These are phyloP conservation scores for Suhomyces chickasaworum DNA, from an alignment of 1,139 yeast genomes.

Conservation along the genomic window DNA sequence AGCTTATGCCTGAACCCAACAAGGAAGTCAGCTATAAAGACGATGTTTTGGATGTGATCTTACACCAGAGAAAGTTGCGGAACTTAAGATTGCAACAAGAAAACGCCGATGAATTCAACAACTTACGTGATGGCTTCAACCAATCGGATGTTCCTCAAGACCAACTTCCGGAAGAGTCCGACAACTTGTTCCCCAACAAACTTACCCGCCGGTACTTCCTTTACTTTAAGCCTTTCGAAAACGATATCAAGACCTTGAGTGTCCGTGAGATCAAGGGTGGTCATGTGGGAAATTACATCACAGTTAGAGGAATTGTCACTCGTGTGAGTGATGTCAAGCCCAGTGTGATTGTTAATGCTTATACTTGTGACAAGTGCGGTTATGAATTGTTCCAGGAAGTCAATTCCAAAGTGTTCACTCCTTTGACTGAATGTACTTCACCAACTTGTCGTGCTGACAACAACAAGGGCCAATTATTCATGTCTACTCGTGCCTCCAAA, in stretches of 20 bases:
- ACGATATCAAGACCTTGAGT: slow-evolving; percentile 62
- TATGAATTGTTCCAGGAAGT: slow-evolving; percentile 96
- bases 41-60: slow-evolving; percentile 89
- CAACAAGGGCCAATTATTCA: slow-evolving; percentile 84
- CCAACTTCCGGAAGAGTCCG: slow-evolving; percentile 16
- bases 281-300: slow-evolving; percentile 81
- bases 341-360: slow-evolving; percentile 85
- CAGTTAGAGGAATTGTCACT: slow-evolving; percentile 92
- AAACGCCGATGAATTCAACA: slow-evolving; percentile 52
- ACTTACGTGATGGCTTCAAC: slow-evolving; percentile 40
- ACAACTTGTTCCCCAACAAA: slow-evolving; percentile 74
- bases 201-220: slow-evolving; percentile 84
- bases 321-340: slow-evolving; percentile 97
- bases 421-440: slow-evolving; percentile 83
- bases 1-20: slow-evolving; percentile 80
- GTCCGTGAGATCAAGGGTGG: slow-evolving; percentile 89
- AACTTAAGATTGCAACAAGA: slow-evolving; percentile 75
- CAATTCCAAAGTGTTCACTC: slow-evolving; percentile 78
- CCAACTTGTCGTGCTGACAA: slow-evolving; percentile 76
- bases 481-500: slow-evolving; percentile 95
- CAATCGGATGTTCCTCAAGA: slow-evolving; percentile 5
- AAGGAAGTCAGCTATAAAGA: slow-evolving; percentile 77
- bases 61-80: slow-evolving; percentile 84
- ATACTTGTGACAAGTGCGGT: slow-evolving; percentile 97
- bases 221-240: slow-evolving; percentile 79